Percentiles rank a stretch among this genome's conserved stretches.
These are phyloP conservation scores for Cucurbita ficifolia DNA, from an alignment of 306 rosid species.

Conservation along the genomic window DNA sequence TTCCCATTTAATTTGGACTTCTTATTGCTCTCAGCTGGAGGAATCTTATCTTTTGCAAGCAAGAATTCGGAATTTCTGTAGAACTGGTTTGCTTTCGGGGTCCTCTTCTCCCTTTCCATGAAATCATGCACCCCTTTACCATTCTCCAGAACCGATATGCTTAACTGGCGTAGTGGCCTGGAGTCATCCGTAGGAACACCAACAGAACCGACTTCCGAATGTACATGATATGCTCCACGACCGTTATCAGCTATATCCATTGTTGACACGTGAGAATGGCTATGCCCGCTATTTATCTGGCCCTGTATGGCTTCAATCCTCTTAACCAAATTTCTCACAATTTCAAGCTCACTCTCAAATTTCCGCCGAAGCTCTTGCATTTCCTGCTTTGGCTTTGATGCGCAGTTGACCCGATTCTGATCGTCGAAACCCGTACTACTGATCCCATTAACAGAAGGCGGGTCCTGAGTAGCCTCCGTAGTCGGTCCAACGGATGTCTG, in stretches of 20 bases:
- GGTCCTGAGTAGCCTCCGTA: slow-evolving; percentile 9
- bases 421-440: slow-evolving; percentile 11
- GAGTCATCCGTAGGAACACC: slow-evolving; percentile 33
- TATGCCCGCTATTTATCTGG: slow-evolving; percentile 23
- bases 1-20: slow-evolving; percentile 55
- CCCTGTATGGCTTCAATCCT: slow-evolving; percentile 67
- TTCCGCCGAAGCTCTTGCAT: slow-evolving; percentile 41
- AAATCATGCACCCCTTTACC: slow-evolving; percentile 43
- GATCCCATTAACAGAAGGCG: slow-evolving; percentile 32
- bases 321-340: slow-evolving; percentile 56
- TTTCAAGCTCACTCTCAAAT: slow-evolving; percentile 52
- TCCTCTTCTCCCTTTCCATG: slow-evolving; percentile 89
- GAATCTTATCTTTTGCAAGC: slow-evolving; percentile 84
- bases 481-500: slow-evolving; percentile 14
- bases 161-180: slow-evolving; percentile 54
- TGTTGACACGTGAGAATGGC: slow-evolving; percentile 15
- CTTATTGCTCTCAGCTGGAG: slow-evolving; percentile 73
- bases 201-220: slow-evolving; percentile 56
- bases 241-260: slow-evolving; percentile 28
- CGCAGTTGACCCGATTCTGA: slow-evolving; percentile 25
- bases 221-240: slow-evolving; percentile 32
- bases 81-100: slow-evolving; percentile 85
- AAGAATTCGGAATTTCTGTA: slow-evolving; percentile 70
- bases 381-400: slow-evolving; percentile 46
- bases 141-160: slow-evolving; percentile 49